Evolutionary conservation across 768 basidiomycete species (phyloP).

Genomic region (Scleroderma bovista): DNA sequence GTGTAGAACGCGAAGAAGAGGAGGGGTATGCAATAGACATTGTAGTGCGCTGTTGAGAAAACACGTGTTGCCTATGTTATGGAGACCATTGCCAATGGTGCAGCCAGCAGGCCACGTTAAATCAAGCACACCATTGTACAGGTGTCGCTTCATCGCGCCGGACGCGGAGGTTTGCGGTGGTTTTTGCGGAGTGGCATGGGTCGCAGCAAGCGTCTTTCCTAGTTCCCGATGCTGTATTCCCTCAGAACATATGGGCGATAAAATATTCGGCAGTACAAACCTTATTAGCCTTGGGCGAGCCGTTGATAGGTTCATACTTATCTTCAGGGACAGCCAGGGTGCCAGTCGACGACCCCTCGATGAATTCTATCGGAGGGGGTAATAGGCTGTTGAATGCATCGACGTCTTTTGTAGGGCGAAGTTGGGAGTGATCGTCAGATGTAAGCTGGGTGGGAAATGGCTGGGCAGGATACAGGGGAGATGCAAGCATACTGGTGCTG

Average conservation of each 20-base stretch:
- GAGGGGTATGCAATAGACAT: constrained; percentile 88
- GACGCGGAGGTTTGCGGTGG: constrained; percentile 15
- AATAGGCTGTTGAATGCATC: constrained; percentile 75
- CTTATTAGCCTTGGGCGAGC: constrained; percentile 48
- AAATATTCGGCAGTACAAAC: constrained; percentile 29
- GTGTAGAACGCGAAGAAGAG: constrained; percentile 61
- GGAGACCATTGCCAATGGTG: constrained; percentile 56
- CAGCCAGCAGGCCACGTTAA: constrained; percentile 52
- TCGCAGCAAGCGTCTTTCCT: constrained; percentile 19
- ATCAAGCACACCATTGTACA: constrained; percentile 54
- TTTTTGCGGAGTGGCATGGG: constrained; percentile 27
- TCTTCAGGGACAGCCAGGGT: constrained; percentile 64
- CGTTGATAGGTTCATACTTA: constrained; percentile 80
- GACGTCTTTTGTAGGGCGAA: constrained; percentile 63
- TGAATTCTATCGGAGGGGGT: constrained; percentile 75
- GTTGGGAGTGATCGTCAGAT: constrained; percentile 49
- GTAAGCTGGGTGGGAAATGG: constrained; percentile 46
- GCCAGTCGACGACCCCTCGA: constrained; percentile 80
- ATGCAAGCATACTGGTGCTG: constrained; percentile 54
- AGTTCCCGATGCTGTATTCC: constrained; percentile 13
- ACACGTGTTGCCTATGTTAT: constrained; percentile 91
- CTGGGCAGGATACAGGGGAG: constrained; percentile 51
- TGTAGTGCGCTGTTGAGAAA: constrained; percentile 95
- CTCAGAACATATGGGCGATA: constrained; percentile 1
- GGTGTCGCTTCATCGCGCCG: constrained; percentile 31